phyloP scores from a whole-genome alignment of 345 rosid genomes.

The Syzygium grande region DNA sequence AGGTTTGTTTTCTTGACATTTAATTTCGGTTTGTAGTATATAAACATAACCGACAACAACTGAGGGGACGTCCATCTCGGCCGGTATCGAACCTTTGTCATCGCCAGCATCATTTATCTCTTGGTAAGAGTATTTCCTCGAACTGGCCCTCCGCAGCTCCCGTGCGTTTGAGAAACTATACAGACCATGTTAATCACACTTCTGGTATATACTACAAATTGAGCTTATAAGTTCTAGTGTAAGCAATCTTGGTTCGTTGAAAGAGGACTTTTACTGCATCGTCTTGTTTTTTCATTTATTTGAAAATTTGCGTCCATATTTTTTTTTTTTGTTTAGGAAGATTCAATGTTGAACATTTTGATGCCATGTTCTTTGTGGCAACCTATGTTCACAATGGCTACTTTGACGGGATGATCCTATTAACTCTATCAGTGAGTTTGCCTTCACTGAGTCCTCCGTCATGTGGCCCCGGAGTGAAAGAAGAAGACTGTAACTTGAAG shows the following conservation, averaged over 20 bases:
- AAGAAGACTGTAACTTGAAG: constrained; percentile 7
- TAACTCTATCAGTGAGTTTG: neutral
- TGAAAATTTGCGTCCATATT: neutral
- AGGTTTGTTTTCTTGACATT: no score
- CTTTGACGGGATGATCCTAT: neutral
- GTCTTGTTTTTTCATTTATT: neutral
- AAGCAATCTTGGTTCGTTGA: neutral
- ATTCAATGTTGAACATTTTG: neutral
- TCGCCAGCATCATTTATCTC: constrained; percentile 34
- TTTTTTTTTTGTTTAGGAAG: neutral
- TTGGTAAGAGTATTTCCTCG: constrained; percentile 5
- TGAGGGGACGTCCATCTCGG: constrained; percentile 56
- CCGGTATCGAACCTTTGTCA: constrained; percentile 45
- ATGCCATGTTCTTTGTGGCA: neutral
- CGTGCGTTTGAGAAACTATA: neutral
- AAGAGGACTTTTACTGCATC: neutral
- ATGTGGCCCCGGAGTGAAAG: constrained; percentile 25
- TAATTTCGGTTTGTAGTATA: no score
- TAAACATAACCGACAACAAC: no score
- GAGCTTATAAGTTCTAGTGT: neutral
- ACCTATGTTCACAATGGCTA: neutral
- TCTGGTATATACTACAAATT: neutral
- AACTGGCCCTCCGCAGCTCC: neutral
- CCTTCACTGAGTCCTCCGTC: constrained; percentile 39
- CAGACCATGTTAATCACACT: neutral